Evolutionary conservation across 1,284 basidiomycete species (phyloP).

Genomic region (Marasmius sp.): DNA sequence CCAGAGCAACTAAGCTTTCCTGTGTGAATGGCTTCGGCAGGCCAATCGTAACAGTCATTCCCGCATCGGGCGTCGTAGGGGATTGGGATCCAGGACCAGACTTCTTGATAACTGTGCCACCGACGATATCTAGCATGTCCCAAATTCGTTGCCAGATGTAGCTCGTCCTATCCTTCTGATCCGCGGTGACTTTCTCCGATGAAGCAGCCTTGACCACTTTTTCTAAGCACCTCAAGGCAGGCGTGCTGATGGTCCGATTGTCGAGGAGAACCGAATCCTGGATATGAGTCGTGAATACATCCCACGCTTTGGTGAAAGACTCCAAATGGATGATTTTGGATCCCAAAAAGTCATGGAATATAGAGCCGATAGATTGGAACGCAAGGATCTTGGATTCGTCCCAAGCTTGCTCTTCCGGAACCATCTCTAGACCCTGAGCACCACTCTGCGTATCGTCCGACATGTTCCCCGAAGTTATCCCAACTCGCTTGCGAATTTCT

Average conservation of each 20-base stretch:
- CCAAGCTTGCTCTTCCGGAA: slow-evolving; percentile 52
- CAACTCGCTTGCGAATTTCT: slow-evolving; percentile 45
- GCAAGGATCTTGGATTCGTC: slow-evolving; percentile 90
- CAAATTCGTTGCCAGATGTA: slow-evolving; percentile 66
- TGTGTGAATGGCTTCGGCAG: slow-evolving; percentile 70
- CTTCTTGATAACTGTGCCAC: slow-evolving; percentile 46
- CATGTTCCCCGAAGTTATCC: neutral
- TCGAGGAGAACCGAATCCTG: slow-evolving; percentile 71
- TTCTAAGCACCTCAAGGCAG: slow-evolving; percentile 81
- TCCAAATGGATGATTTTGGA: slow-evolving; percentile 72
- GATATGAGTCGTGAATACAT: slow-evolving; percentile 68
- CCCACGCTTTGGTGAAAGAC: slow-evolving; percentile 72
- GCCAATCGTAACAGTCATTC: slow-evolving; percentile 12
- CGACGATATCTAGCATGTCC: slow-evolving; percentile 71
- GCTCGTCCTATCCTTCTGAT: slow-evolving; percentile 40
- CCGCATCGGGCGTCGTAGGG: slow-evolving; percentile 6
- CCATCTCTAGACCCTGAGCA: neutral
- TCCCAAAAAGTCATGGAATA: slow-evolving; percentile 79
- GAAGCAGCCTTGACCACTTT: slow-evolving; percentile 65
- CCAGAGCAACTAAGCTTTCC: slow-evolving; percentile 80
- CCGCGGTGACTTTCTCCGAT: slow-evolving; percentile 30
- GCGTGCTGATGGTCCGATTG: slow-evolving; percentile 69
- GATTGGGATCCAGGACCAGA: slow-evolving; percentile 20
- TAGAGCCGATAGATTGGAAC: slow-evolving; percentile 79
- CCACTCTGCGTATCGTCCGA: neutral